Percentiles rank a stretch among this genome's conserved stretches.
phyloP scores from a whole-genome alignment of 1,284 basidiomycete genomes.

The Peniophora sp. region DNA sequence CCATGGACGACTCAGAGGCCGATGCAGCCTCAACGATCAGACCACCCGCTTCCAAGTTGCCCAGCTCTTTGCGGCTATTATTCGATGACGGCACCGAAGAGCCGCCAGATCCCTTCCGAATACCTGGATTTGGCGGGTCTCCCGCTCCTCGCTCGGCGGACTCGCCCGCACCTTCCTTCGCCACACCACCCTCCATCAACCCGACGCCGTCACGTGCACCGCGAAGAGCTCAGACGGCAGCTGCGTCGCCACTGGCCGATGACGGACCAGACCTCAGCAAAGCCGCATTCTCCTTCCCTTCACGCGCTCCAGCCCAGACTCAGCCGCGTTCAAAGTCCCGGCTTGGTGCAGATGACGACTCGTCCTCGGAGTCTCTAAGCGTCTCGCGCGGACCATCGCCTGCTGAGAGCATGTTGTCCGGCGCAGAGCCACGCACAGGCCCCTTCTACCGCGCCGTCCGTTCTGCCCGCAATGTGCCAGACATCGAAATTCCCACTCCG shows the following conservation, averaged over 20 bases:
- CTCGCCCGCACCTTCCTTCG: conserved; percentile 15
- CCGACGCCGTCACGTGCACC: conserved; percentile 19
- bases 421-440: not conserved
- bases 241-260: conserved; percentile 9
- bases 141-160: conserved; percentile 14
- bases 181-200: conserved; percentile 6
- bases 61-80: conserved; percentile 59
- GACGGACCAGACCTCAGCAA: conserved; percentile 38
- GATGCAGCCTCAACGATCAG: conserved; percentile 39
- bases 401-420: not conserved
- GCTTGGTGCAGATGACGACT: not conserved
- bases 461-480: conserved; percentile 28
- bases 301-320: conserved; percentile 22
- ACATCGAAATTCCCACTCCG: conserved; percentile 32
- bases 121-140: conserved; percentile 23
- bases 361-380: not conserved
- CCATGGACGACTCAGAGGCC: conserved; percentile 18
- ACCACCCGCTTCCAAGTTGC: conserved; percentile 41
- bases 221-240: conserved; percentile 9
- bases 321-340: not conserved
- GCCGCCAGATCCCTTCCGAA: conserved; percentile 34
- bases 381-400: conserved; percentile 1
- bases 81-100: conserved; percentile 48
- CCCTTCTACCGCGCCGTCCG: conserved; percentile 30
- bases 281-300: conserved; percentile 49